Evolutionary conservation across 2,329 filamentous ascomycete species (phyloP), one percentile per base, ranked within the genome.

Genomic region (Cercospora sp.): DNA sequence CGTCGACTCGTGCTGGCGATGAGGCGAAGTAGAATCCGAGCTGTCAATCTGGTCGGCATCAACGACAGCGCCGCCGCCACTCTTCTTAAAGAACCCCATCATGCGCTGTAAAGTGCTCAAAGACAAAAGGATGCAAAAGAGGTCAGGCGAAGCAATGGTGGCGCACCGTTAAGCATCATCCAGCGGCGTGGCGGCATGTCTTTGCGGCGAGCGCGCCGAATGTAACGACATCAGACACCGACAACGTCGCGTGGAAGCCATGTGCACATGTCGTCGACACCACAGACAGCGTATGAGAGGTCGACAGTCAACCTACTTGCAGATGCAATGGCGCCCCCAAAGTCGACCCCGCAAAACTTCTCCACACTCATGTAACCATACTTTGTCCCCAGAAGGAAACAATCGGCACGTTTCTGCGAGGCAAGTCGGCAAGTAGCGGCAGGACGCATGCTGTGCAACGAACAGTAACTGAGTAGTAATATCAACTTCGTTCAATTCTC

Each of bases 51-150:
- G 59, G 63, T 70, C 72, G 32, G 67, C 51, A 64, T 60, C 51
- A 21, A 21, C 61, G 24, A 58, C 58, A 40, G 66, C 28, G 18
- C 13, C 59, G 64, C 64, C 59, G 64, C 64, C 30, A 18, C 72
- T 37, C 62, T 69, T 73, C 68, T 51, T 26, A 7, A 73, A 72
- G 53, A 73, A 45, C 3, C 70, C 69, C 71, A 73, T 73, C 26
- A 51, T 51, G 49, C 7, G 32, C n/a, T 34, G 5, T n/a, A 28
- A 18, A 18, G 24, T 21, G 61, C 18, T 13, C 55, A 9, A 16
- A 26, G 34, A 40, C 13, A 49, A 49, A 21, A 24, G 60, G 21
- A 62, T 49, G 60, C 21, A 30, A 32, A 37, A 30, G 26, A 21
- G 16, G 53, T 30, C 21, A 58, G 13, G 26, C n/a, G 30, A 58